Conservation (phyloP, 2,329 filamentous ascomycete genomes). For the Stemphylium lycopersici region DNA sequence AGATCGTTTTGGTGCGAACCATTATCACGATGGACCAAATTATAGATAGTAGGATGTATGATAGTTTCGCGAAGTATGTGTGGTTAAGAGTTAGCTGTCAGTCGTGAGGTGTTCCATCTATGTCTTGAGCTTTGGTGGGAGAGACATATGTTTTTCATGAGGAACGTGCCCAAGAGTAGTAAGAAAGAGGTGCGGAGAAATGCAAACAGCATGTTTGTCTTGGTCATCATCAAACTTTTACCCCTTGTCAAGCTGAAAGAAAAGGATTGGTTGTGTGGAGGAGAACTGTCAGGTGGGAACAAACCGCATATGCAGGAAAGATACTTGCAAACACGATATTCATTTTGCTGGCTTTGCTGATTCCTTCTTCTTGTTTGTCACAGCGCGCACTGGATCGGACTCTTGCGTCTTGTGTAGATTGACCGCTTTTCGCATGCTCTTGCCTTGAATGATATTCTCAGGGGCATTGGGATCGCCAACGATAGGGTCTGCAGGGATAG, state of each 20-base stretch:
- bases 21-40: neutral
- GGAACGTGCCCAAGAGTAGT: neutral
- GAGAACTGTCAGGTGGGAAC: too few species aligned
- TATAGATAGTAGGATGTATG: neutral
- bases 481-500: neutral
- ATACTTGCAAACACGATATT: too few species aligned
- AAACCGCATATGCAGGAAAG: too few species aligned
- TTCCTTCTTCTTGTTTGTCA: neutral
- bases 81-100: neutral
- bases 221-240: neutral
- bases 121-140: neutral
- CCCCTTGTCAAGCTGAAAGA: neutral
- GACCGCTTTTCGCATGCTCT: neutral
- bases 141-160: neutral
- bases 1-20: neutral
- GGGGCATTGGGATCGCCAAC: neutral
- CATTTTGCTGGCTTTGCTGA: neutral
- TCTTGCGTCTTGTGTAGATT: neutral
- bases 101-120: too few species aligned
- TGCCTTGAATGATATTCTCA: neutral
- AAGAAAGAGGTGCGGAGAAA: neutral
- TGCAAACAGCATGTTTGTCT: neutral
- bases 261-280: constrained; percentile 15
- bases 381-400: neutral
- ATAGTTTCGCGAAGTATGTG: neutral